phyloP scores from a whole-genome alignment of 805 yeast genomes.

The Scheffersomyces amazonensis region DNA sequence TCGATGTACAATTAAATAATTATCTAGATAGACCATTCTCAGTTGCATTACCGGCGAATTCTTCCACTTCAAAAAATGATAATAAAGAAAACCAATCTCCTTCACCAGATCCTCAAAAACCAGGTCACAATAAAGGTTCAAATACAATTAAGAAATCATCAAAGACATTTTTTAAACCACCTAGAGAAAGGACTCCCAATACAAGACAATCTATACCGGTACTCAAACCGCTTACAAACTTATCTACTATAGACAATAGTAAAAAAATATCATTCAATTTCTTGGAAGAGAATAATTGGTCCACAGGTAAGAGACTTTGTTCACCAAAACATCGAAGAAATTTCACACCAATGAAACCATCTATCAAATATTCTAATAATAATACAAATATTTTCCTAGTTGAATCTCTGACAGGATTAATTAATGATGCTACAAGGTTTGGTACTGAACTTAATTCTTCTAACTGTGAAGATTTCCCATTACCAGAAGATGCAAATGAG shows the following conservation, averaged over 20 bases:
- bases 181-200: constrained; percentile 10
- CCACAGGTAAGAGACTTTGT: constrained; percentile 43
- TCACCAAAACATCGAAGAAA: constrained; percentile 33
- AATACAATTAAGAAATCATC: constrained; percentile 18
- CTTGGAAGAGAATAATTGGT: constrained; percentile 2
- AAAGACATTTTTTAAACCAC: constrained; percentile 15
- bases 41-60: neutral
- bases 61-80: constrained; percentile 5
- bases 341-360: constrained; percentile 28
- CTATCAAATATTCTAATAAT: constrained; percentile 18
- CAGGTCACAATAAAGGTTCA: constrained; percentile 7
- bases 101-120: constrained; percentile 22
- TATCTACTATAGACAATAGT: constrained; percentile 8
- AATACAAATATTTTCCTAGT: constrained; percentile 45
- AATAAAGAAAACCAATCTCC: constrained; percentile 33
- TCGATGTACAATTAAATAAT: constrained; percentile 30
- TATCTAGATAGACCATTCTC: constrained; percentile 11
- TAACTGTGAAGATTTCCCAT: constrained; percentile 59
- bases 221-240: constrained; percentile 22
- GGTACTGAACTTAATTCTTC: constrained; percentile 68
- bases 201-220: constrained; percentile 20
- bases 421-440: constrained; percentile 63
- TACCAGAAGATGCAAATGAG: constrained; percentile 57
- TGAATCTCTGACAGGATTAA: constrained; percentile 57
- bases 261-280: neutral